Base-by-base conservation (phyloP, 345 rosid species). In the Lepidium didymum region DNA sequence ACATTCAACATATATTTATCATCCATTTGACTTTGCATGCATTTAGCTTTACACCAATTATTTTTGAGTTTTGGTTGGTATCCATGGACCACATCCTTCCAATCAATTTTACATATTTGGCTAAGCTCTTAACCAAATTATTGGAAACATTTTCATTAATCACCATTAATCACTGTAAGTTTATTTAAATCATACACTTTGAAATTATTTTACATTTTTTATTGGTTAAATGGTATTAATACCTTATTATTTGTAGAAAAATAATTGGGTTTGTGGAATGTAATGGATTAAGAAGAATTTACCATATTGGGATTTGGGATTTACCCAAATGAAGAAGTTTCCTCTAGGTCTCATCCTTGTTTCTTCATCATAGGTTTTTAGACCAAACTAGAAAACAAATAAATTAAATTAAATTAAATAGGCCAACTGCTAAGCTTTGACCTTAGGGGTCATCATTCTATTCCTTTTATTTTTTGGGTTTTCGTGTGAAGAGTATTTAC, bases 401-500 rank as follows among this genome's bases (percentile, higher is more conserved):
- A 3, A 14, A n/a, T n/a, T n/a, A 7, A 10, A 34, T 38, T n/a
- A 42, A 50, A 56, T 43, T 15, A 74, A 66, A 60, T 67, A 67
- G 68, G 51, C 68, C 68, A 74, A 67, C 77, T 67, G 68, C 77
- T 74, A 59, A 59, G 73, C 64, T 74, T 74, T 74, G 77, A 74
- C 77, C 73, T 74, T 60, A 67, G 63, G 68, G 68, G 37, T 74
- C 73, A 74, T 74, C 68, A 74, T 67, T 36, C 36, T 46, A 72
- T 72, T 40, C 58, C 23, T 12, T 55, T 14, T 46, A 62, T 42
- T 3, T 38, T 29, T 6, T 67, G 19, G 68, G 57, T 1, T 35
- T 60, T 27, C 68, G 73, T 74, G 73, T 60, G 16, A n/a, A 8
- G 54, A 70, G 52, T 44, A 60, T 63, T 18, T 40, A 46, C 50